Base-by-base conservation (phyloP, 768 basidiomycete species). In the Leccinum rimulosum region DNA sequence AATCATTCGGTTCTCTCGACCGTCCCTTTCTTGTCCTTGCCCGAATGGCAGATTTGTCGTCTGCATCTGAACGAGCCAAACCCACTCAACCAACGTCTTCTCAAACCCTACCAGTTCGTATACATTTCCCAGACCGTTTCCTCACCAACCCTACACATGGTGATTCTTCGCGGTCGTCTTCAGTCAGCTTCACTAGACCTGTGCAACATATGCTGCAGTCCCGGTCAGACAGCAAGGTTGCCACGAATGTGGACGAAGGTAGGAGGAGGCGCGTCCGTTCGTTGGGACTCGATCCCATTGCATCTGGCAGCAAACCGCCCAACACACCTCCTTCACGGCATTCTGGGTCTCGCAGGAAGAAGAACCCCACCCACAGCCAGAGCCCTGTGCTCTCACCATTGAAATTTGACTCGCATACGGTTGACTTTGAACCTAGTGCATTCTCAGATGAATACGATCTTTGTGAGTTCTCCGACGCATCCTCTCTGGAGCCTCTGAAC, bases 371-470 rank as follows among this genome's bases (percentile, higher is more conserved):
- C 38, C 69, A 64, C 15, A 61, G 52, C 50, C 71, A 62, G 49
- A 25, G 55, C 9, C 25, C 55, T 19, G 36, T 59, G 33, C 50
- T 64, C 61, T 66, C 66, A 17, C 59, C 64, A 10, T 58, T 63
- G 25, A 75, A 63, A 65, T 65, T 62, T 57, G 76, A 67, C 64
- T 64, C 56, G 22, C 64, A 64, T 47, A 54, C 68, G 48, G 61
- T 66, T 62, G 76, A 77, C 57, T 76, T 76, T 53, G 76, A 73
- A 59, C 74, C 76, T 15, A 70, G 70, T 25, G 72, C 74, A 33
- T 87, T 90, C 72, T 87, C 88, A 1, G 84, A 91, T 61, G 89
- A 91, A 72, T 91, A 89, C 68, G 87, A 91, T 68, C 76, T 91
- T 60, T 82, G 89, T 91, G 69, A 75, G 87, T 80, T 45, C 55